Evolutionary conservation across 2,329 filamentous ascomycete species (phyloP).

Genomic region (Aspergillus sp.): DNA sequence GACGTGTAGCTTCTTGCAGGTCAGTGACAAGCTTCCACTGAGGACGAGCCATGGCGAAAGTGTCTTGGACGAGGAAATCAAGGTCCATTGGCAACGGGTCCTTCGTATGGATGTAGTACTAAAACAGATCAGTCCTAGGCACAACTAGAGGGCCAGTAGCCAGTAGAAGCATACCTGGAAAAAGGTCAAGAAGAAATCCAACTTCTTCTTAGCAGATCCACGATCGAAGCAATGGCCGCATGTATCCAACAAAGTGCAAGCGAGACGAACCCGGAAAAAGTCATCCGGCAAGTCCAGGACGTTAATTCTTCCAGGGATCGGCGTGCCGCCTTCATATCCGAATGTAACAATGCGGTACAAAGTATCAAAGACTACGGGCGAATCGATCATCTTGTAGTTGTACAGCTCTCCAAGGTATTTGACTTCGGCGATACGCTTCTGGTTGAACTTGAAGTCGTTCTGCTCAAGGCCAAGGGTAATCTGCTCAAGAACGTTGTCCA

Average conservation of each 20-base stretch:
- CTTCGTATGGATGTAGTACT: slow-evolving; percentile 93
- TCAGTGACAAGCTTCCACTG: slow-evolving; percentile 86
- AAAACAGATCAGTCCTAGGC: slow-evolving; percentile 12
- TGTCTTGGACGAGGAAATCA: slow-evolving; percentile 93
- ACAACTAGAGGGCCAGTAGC: neutral
- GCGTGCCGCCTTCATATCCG: slow-evolving; percentile 77
- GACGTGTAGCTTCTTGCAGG: slow-evolving; percentile 74
- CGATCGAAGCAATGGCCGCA: slow-evolving; percentile 96
- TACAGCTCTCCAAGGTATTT: slow-evolving; percentile 96
- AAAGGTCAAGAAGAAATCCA: slow-evolving; percentile 95
- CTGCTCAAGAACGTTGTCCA: slow-evolving; percentile 86
- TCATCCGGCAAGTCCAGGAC: slow-evolving; percentile 85
- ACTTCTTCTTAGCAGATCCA: slow-evolving; percentile 88
- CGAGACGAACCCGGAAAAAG: slow-evolving; percentile 88
- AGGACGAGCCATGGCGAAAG: slow-evolving; percentile 75
- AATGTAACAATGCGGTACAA: slow-evolving; percentile 94
- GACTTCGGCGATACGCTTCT: slow-evolving; percentile 88
- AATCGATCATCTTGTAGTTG: slow-evolving; percentile 95
- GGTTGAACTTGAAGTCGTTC: slow-evolving; percentile 97
- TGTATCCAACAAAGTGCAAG: slow-evolving; percentile 85
- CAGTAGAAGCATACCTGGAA: slow-evolving; percentile 62
- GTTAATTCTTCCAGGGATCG: slow-evolving; percentile 71
- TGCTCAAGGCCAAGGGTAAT: slow-evolving; percentile 84
- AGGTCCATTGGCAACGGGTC: slow-evolving; percentile 90
- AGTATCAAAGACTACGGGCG: slow-evolving; percentile 89